Conservation (phyloP, 2,329 filamentous ascomycete species). For the Fusarium annulatum region DNA sequence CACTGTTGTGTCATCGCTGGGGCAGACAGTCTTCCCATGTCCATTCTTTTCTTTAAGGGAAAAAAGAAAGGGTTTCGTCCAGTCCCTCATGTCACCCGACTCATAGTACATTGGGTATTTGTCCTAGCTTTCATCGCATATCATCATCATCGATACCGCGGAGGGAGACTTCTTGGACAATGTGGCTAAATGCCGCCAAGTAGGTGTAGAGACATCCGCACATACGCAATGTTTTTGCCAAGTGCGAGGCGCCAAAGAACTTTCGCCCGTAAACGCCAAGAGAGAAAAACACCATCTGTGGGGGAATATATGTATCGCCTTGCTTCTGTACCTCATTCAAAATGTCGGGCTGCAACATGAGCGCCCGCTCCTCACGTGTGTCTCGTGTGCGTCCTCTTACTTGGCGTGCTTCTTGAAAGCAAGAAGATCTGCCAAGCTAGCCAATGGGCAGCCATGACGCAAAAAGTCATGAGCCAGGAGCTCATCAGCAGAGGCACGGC, state of each 20-base stretch:
- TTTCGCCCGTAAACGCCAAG: constrained; percentile 45
- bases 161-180: constrained; percentile 22
- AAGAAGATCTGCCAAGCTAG: constrained; percentile 86
- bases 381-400: constrained; percentile 51
- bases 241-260: constrained; percentile 38
- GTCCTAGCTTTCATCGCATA: constrained; percentile 37
- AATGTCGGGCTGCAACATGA: constrained; percentile 36
- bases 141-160: constrained; percentile 40
- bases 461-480: constrained; percentile 93
- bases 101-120: constrained; percentile 32
- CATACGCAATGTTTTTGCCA: constrained; percentile 31
- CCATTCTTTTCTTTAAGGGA: constrained; percentile 9
- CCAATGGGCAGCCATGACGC: constrained; percentile 86
- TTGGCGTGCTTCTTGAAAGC: constrained; percentile 83
- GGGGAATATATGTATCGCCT: constrained; percentile 47
- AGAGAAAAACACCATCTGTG: constrained; percentile 37
- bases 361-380: constrained; percentile 34
- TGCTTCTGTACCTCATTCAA: constrained; percentile 41
- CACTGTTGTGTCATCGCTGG: constrained; percentile 18
- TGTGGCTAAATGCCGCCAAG: constrained; percentile 16
- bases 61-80: constrained; percentile 22
- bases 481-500: constrained; percentile 90
- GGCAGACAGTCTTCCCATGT: constrained; percentile 10
- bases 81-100: constrained; percentile 15
- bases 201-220: constrained; percentile 10